Evolutionary conservation across 495 filamentous ascomycete species (phyloP), one percentile per base, ranked within the genome.

Genomic region (Filosporella fistucella): DNA sequence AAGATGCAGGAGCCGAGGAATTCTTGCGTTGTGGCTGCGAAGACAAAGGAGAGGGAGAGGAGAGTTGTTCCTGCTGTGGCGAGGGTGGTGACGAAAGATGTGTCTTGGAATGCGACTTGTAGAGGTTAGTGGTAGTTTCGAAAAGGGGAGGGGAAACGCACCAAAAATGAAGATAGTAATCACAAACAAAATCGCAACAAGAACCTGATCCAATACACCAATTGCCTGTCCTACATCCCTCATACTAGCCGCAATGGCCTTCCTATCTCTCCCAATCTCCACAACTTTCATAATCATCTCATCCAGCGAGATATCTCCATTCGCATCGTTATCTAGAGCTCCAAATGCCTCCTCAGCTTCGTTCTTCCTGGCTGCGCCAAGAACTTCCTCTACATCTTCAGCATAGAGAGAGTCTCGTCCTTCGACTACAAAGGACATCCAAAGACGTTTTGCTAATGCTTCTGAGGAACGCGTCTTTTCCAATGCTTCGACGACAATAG

Each of bases 371-470:
- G 80, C 77, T 1, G 72, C 65, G 2, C 93, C 93, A 45, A 98
- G 80, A 8, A 96, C 91, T 60, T 97, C 93, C 10, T 81, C 47
- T 38, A 98, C 72, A 59, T 98, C 93, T 7, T 95, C 89, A 22
- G 74, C 62, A 51, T 75, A 90, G 22, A 98, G 71, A 6, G 85
- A 68, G 32, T 95, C 85, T 33, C 82, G 81, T 36, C 88, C 91
- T 63, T 96, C 91, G 13, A 90, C 80, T 10, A 96, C 93, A 61
- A 96, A 96, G 2, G 89, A 95, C 89, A 96, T 95, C 93, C 93
- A 98, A 49, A 98, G 81, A 62, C 93, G 83, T 52, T 80, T 84
- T 5, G 90, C 93, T 50, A 98, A 68, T 21, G 91, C 93, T 66
- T 96, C 91, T 3, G 89, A 85, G 18, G 85, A 86, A 30, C 74